Percentiles rank a stretch among this genome's conserved stretches.
phyloP scores from a whole-genome alignment of 768 basidiomycete species.

The Macrolepiota albuminosa region DNA sequence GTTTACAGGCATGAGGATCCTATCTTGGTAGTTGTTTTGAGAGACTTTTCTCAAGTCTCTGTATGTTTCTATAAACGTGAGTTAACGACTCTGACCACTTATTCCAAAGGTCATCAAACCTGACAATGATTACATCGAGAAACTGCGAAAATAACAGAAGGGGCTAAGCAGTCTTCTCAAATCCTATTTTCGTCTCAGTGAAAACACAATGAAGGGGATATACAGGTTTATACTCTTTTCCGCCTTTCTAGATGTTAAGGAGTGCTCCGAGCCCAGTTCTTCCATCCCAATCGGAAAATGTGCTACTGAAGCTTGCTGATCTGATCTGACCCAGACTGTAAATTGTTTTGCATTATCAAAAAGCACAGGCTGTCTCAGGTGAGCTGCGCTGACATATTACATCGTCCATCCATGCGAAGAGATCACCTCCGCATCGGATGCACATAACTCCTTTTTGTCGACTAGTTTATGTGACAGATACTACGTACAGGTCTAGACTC shows the following conservation, averaged over 20 bases:
- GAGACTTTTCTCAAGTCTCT: no score
- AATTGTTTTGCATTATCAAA: background rate
- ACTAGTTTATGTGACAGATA: background rate
- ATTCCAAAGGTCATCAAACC: background rate
- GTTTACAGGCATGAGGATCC: background rate
- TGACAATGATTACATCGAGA: background rate
- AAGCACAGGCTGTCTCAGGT: background rate
- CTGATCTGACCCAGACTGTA: background rate
- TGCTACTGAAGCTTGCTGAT: background rate
- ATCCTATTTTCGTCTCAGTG: background rate
- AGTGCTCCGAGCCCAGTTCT: background rate
- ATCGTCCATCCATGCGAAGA: background rate
- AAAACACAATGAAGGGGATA: background rate
- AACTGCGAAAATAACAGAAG: background rate
- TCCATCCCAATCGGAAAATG: background rate
- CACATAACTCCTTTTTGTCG: background rate
- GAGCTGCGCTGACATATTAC: background rate
- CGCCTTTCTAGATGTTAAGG: background rate
- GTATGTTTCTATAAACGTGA: no score
- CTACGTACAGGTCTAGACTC: background rate
- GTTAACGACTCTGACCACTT: background rate
- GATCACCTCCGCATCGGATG: background rate
- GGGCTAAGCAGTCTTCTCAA: background rate
- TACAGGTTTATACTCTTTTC: background rate
- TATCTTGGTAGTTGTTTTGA: background rate